Conservation (phyloP, 495 filamentous ascomycete species). For the Penicillium crystallinum region DNA sequence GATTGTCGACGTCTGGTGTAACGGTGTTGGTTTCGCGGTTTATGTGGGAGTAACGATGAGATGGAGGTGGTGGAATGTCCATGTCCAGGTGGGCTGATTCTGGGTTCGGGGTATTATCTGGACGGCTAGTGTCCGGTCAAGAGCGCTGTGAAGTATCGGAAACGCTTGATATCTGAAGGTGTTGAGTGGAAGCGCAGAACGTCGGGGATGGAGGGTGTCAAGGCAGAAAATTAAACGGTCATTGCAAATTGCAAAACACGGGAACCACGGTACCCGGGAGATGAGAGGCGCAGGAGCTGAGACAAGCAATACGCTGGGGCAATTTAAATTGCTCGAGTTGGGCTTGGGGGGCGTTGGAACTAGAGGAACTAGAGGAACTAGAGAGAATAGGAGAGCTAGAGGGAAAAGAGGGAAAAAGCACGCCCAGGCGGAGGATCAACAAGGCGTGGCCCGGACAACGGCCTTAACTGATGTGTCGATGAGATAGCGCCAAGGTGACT, state of each 20-base stretch:
- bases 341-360: neutral
- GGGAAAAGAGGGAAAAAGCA: neutral
- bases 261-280: constrained; percentile 23
- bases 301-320: neutral
- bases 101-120: too few relatives aligned
- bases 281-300: constrained; percentile 6
- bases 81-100: constrained; percentile 1
- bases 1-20: constrained; percentile 72
- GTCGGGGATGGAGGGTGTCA: constrained; percentile 5
- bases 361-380: neutral
- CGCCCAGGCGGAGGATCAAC: constrained; percentile 13
- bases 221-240: neutral
- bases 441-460: constrained; percentile 21
- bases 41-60: constrained; percentile 9
- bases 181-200: neutral
- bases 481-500: too few relatives aligned
- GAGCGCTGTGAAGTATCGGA: neutral
- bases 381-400: neutral
- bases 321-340: neutral
- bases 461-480: neutral
- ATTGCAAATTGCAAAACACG: neutral
- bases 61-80: constrained; percentile 13
- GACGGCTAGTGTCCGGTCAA: neutral
- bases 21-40: constrained; percentile 45
- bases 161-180: neutral